Conservation (phyloP, 2,329 filamentous ascomycete species). For the Celoporthe dispersa region DNA sequence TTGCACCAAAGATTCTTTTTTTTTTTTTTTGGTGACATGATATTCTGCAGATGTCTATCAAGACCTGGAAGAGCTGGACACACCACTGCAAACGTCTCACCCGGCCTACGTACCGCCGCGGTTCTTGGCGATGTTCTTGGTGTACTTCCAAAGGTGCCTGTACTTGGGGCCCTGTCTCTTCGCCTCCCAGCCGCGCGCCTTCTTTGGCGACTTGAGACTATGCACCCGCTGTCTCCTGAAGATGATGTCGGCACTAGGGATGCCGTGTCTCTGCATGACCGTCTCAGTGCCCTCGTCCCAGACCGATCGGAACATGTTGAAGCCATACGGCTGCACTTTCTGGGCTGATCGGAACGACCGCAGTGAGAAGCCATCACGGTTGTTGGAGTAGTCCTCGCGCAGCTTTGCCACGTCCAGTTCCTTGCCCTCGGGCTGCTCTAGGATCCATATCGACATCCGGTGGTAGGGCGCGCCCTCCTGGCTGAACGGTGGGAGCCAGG, state of each 20-base stretch:
- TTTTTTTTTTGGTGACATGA: neutral
- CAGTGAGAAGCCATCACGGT: slow-evolving; percentile 72
- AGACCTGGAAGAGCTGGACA: neutral
- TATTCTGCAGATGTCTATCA: neutral
- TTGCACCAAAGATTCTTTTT: neutral
- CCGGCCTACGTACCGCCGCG: slow-evolving; percentile 25
- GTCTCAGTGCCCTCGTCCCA: slow-evolving; percentile 89
- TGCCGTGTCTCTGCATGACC: slow-evolving; percentile 80
- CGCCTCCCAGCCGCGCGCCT: slow-evolving; percentile 68
- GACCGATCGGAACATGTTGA: slow-evolving; percentile 82
- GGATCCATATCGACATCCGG: slow-evolving; percentile 79
- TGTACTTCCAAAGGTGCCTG: slow-evolving; percentile 67
- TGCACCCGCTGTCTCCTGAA: slow-evolving; percentile 80
- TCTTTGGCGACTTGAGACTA: slow-evolving; percentile 65
- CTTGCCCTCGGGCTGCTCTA: slow-evolving; percentile 73
- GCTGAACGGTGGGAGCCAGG: slow-evolving; percentile 85
- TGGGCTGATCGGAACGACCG: slow-evolving; percentile 75
- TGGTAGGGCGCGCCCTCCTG: slow-evolving; percentile 94
- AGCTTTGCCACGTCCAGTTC: slow-evolving; percentile 63
- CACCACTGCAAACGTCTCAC: neutral
- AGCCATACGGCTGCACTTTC: slow-evolving; percentile 73
- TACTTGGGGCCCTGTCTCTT: slow-evolving; percentile 69
- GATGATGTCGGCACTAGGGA: slow-evolving; percentile 80
- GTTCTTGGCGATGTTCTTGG: slow-evolving; percentile 54
- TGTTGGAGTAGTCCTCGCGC: slow-evolving; percentile 51